Conservation (phyloP, 768 basidiomycete species). For the Lentinula sp. region DNA sequence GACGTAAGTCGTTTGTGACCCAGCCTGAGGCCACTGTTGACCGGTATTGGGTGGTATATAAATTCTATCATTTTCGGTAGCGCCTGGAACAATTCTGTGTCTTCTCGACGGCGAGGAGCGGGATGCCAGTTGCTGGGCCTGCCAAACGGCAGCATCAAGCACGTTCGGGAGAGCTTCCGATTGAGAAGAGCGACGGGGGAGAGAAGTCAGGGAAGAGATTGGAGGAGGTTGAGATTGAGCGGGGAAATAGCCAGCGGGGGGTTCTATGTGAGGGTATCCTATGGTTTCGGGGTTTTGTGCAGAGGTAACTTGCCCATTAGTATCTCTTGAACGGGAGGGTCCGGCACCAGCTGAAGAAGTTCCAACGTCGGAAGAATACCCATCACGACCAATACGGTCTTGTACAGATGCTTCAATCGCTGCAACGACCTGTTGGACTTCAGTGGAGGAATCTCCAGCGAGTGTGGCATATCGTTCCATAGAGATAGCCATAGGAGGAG, state of each 20-base stretch:
- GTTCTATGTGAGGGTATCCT: not conserved
- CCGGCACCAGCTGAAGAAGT: not conserved
- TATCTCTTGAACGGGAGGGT: not conserved
- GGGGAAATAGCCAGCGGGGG: not conserved
- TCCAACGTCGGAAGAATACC: constrained; percentile 2
- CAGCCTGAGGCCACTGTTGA: not conserved
- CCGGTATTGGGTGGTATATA: not conserved
- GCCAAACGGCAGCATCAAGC: not conserved
- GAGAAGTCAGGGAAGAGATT: not conserved
- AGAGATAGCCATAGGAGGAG: not conserved
- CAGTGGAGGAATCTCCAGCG: not conserved
- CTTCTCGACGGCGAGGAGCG: constrained; percentile 1
- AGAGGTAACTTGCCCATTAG: not conserved
- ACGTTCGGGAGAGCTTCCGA: not conserved
- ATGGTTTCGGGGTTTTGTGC: not conserved
- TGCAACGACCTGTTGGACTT: constrained; percentile 1
- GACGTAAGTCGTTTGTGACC: not conserved
- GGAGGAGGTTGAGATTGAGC: not conserved
- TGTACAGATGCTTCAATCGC: constrained; percentile 2
- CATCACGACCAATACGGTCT: not conserved
- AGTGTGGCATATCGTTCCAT: constrained; percentile 2
- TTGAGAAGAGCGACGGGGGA: not conserved
- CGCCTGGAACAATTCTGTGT: constrained; percentile 3
- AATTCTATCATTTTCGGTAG: not conserved
- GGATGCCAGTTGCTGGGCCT: not conserved